Evolutionary conservation across 2,329 filamentous ascomycete species (phyloP), one percentile per base, ranked within the genome.

Genomic region (Fusarium virguliforme): DNA sequence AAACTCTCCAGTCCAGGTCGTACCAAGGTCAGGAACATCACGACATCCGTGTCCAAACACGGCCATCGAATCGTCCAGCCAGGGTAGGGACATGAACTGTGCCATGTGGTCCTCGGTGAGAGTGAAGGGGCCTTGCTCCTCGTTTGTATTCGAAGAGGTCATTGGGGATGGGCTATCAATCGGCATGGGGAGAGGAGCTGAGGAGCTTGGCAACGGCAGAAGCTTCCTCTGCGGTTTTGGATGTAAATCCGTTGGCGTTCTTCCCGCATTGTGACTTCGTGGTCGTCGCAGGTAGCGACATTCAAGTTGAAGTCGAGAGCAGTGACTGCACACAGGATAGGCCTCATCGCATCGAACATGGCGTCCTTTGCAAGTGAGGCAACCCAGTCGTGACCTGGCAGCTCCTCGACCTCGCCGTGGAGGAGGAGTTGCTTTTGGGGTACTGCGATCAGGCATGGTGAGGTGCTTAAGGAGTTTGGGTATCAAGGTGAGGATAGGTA

Each of bases 291-390:
- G 48, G 18, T 65, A 65, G 5, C 28, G 38, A 38, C 62, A 65
- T 15, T 48, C 28, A 6, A 61, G 37, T 7, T 50, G 57, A n/a
- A 61, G 46, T 43, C 62, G 57, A 48, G 57, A 46, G 32, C 62
- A 65, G 48, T 60, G 57, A 8, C 62, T 41, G 38, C 62, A 65
- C 4, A 50, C 34, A 13, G 62, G 62, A 61, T 35, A 53, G 8
- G 37, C 30, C 62, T 65, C 62, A 48, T 65, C 62, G n/a, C 62
- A 65, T 13, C 62, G 30, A 10, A 65, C 46, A 41, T 65, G 62
- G n/a, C 62, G 46, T 34, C 43, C 46, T 60, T 65, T 65, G 50
- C 62, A 65, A n/a, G 37, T 61, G 8, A 38, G 18, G 18, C 62
- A 65, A 7, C 62, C 62, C 10, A 65, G 58, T 10, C 62, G 57